Evolutionary conservation across 192 early-diverging fungal genomes (phyloP), one percentile per base, ranked within the genome.

Genomic region (Backusella morwellensis): DNA sequence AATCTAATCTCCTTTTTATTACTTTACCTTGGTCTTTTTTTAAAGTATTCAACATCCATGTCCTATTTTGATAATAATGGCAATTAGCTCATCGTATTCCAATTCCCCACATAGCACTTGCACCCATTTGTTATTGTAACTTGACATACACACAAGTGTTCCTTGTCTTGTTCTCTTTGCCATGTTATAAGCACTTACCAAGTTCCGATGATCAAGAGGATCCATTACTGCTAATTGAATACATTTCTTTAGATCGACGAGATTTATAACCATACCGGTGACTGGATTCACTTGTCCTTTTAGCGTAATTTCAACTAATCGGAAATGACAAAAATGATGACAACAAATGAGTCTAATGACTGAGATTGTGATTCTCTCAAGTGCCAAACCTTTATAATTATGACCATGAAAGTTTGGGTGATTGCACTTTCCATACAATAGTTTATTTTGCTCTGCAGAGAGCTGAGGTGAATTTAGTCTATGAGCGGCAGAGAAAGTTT

Each of bases 361-460:
- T 0, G 3, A 32, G 32, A 32, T 2, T 32, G 0, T 32, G 32
- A n/a, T 50, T 21, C 17, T 1, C 15, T 41, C 34, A 32, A 29
- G 26, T 47, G 26, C 6, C 77, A 0, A 77, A 92, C 92, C 89
- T 88, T 86, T 90, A 76, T 96, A 97, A 83, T 97, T 97, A 86
- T 98, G 95, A 7, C 97, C 97, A 80, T 98, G 97, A 35, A 91
- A 93, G 80, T 92, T 89, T 29, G 85, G 78, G 72, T 91, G 83
- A 84, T 97, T 96, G 84, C 97, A 98, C 85, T 97, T 97, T 72
- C 97, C 97, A 83, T 88, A 98, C 17, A 94, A 74, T 66, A 78
- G 79, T 17, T 77, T 50, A 80, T 98, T 98, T 71, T 95, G 92
- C 77, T 90, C 91, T 26, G 82, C 87, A 70, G 86, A 90, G 19